Base-by-base conservation (phyloP, 495 filamentous ascomycete genomes). In the Chaetomidium leptoderma region DNA sequence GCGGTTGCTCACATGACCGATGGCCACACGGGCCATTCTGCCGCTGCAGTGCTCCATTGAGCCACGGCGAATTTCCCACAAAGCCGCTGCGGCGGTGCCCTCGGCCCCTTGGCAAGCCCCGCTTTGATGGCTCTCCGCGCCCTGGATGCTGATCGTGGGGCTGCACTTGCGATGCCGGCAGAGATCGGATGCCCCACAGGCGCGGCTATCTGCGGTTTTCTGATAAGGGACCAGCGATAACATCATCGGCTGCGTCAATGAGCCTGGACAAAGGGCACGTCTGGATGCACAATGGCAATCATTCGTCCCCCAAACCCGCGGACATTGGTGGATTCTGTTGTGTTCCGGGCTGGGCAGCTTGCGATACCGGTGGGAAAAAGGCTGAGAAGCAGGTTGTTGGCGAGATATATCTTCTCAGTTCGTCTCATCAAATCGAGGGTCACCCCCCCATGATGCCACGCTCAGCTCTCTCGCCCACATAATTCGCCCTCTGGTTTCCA, bases 161-260 rank as follows among this genome's bases (percentile, higher is more conserved):
- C 47, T 51, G 46, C 37, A 21, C 8, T 29, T 45, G 57, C 32
- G 29, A 53, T 58, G 58, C 56, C 47, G 61, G 60, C 39, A 63
- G 58, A 17, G 11, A 23, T n/a, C 23, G 32, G 21, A 11, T 21
- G 44, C 61, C 44, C 63, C 60, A 64, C 60, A 35, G 5, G 30
- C 26, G 36, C 66, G 68, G 68, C 61, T 72, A 72, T 59, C 55
- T 40, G 57, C 70, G 70, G 70, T 63, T 56, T 63, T 68, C 53
- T 59, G 65, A 71, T 66, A 67, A 66, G 64, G 55, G 43, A 45
- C 54, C 51, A 37, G 46, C 60, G 61, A 67, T 67, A 66, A 36
- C 70, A 71, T 67, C 70, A 70, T 71, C 55, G 60, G 42, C 52
- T 37, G 58, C 61, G 58, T 63, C 60, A 45, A n/a, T 57, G 53